These are phyloP conservation scores for Chenopodium quinoa DNA, from an alignment of 148 eudicot genomes.

Conservation along the genomic window DNA sequence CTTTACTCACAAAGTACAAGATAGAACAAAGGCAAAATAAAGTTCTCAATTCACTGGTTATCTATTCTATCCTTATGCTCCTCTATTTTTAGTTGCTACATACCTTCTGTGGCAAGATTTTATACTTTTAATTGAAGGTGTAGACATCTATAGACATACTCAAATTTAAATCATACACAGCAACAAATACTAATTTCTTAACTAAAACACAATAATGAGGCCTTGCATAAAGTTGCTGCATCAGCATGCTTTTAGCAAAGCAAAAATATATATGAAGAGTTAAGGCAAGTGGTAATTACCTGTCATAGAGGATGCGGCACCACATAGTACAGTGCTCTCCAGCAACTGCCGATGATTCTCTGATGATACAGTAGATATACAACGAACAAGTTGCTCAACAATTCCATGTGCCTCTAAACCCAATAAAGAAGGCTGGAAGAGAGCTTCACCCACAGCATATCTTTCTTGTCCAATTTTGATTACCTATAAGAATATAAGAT, in stretches of 20 bases:
- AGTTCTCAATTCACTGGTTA: too few relatives aligned
- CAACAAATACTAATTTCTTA: background rate
- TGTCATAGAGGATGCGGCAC: constrained; percentile 72
- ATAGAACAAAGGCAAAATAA: too few relatives aligned
- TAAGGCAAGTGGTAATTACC: constrained; percentile 41
- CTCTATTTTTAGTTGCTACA: background rate
- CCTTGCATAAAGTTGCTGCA: background rate
- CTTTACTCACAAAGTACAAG: too few relatives aligned
- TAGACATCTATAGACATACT: background rate
- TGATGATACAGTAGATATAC: constrained; percentile 77
- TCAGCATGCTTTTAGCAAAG: background rate
- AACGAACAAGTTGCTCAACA: constrained; percentile 95
- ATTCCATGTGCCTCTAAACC: constrained; percentile 88
- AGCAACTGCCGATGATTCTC: constrained; percentile 92
- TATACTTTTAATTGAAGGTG: background rate
- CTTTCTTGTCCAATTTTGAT: constrained; percentile 76
- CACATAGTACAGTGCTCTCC: constrained; percentile 95
- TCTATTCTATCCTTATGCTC: too few relatives aligned
- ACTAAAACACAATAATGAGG: background rate
- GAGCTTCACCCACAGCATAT: constrained; percentile 86
- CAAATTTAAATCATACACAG: background rate
- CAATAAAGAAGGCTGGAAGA: constrained; percentile 80
- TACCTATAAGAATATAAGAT: constrained; percentile 54
- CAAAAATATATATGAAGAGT: background rate
- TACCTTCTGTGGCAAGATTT: background rate